A percentile compares a stretch with the other conserved stretches of the same genome.
These are phyloP conservation scores for Candida morakotiae DNA, from an alignment of 805 yeast species.

Conservation along the genomic window DNA sequence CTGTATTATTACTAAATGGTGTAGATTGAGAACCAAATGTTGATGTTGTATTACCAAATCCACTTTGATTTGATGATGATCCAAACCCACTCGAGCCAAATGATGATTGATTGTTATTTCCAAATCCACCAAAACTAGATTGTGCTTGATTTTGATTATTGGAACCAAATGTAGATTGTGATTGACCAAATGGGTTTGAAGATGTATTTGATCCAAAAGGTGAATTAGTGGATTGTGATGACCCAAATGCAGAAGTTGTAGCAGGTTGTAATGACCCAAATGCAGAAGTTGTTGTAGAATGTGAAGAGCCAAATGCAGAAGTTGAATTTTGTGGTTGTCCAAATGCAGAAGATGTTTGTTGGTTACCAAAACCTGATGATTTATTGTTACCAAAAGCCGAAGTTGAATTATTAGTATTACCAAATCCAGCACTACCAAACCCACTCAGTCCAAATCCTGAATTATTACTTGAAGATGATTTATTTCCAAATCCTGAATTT, in stretches of 20 bases:
- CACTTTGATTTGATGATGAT: not conserved
- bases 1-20: conserved; percentile 5
- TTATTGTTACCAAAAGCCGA: not conserved
- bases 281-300: not conserved
- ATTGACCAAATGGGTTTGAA: conserved; percentile 8
- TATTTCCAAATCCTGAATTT: conserved; percentile 2
- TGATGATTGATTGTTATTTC: conserved; percentile 6
- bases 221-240: conserved; percentile 9
- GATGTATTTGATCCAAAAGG: conserved; percentile 12
- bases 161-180: conserved; percentile 12
- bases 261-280: conserved; percentile 3
- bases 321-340: conserved; percentile 2
- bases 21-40: conserved; percentile 13
- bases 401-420: conserved; percentile 1
- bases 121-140: conserved; percentile 10
- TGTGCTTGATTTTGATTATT: conserved; percentile 1
- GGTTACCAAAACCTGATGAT: conserved; percentile 4
- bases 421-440: conserved; percentile 10
- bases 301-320: conserved; percentile 5
- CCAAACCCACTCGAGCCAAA: conserved; percentile 3
- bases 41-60: conserved; percentile 6
- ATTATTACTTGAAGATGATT: not conserved
- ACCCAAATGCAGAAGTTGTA: not conserved
- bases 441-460: conserved; percentile 8
- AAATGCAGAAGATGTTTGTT: conserved; percentile 6